Base-by-base conservation (phyloP, 1,284 basidiomycete genomes). In the Flammula alnicola region DNA sequence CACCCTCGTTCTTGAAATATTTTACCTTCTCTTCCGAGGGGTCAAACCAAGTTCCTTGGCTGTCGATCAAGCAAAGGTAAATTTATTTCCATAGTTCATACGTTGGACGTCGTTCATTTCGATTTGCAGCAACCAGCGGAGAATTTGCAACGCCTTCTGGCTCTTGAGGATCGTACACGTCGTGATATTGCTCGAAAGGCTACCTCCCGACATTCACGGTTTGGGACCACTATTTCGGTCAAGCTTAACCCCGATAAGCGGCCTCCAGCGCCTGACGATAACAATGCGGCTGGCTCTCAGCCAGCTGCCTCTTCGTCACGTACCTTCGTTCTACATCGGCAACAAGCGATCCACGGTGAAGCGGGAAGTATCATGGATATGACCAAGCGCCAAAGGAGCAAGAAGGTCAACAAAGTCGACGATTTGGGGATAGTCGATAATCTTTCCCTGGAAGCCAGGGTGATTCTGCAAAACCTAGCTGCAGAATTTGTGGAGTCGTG, bases 201-300 rank as follows among this genome's bases (percentile, higher is more conserved):
- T 2, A 78, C 84, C n/a, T 89, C 92, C 12, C 81, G 95, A 22
- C 95, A 98, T 69, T 93, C 93, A 19, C 83, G 95, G 30, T 98
- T 98, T 67, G 95, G 95, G 0, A 97, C 95, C 0, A 96, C 94
- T 2, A 86, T 97, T 54, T 72, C 87, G 10, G 86, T 97, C 42
- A 81, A 78, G 55, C 72, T 86, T 60, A 83, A 89, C 51, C 66
- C 82, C 17, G 77, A 75, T 61, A 80, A 80, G 65, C 73, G 71
- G 36, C 58, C 62, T 25, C 49, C 55, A 5, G 33, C 51, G 8
- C 51, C 51, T 22, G 46, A 53, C 27, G 64, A 62, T 25, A 64
- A 58, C 23, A 62, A 68, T 51, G 67, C 62, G 40, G 65, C 67
- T 33, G 67, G 62, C 27, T 49, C 68, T 23, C 66, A 66, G 43